Evolutionary conservation across 2,329 filamentous ascomycete genomes (phyloP), one percentile per base, ranked within the genome.

Genomic region (Scolecobasidium constrictum): DNA sequence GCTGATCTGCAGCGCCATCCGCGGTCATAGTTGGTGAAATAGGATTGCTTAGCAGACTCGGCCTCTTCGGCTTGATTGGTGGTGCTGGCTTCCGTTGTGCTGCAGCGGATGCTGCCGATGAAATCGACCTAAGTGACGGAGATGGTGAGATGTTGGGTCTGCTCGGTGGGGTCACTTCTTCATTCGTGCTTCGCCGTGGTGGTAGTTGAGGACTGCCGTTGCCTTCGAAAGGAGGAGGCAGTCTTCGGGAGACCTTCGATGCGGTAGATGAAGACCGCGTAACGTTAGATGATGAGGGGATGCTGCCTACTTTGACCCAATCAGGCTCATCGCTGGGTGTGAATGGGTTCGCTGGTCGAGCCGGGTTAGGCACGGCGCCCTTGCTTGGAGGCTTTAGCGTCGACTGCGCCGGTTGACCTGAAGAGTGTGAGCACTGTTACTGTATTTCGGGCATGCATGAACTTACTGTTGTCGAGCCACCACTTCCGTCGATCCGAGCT

Each of bases 321-420:
- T 95, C 88, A 7, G 81, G 76, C 58, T 94, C 85, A 22, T 81
- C 72, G 2, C 75, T 79, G 1, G 73, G 68, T 1, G 72, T 73
- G 58, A 93, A 96, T 0, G 92, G 92, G 53, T 96, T 96, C 1
- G 83, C 77, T 11, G 78, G 76, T 38, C 85, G 76, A 22, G 77
- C 72, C 1, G 81, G 77, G 57, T 94, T 95, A 17, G 85, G 72
- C 2, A 78, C 65, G 52, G 78, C 71, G 9, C 73, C 69, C 6
- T 69, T 66, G 31, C 72, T 70, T 1, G 86, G 83, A 6, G 84
- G 77, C 46, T 72, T 69, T 28, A 93, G 66, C 13, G 73, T 72
- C 4, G 86, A 87, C 49, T 81, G 80, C 11, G 84, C 87, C 42
- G 85, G 81, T 50, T 83, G 76, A 42, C 79, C 78, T 72, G 53